Evolutionary conservation across 2,329 filamentous ascomycete species (phyloP).

Genomic region (Neospermospora avenae): DNA sequence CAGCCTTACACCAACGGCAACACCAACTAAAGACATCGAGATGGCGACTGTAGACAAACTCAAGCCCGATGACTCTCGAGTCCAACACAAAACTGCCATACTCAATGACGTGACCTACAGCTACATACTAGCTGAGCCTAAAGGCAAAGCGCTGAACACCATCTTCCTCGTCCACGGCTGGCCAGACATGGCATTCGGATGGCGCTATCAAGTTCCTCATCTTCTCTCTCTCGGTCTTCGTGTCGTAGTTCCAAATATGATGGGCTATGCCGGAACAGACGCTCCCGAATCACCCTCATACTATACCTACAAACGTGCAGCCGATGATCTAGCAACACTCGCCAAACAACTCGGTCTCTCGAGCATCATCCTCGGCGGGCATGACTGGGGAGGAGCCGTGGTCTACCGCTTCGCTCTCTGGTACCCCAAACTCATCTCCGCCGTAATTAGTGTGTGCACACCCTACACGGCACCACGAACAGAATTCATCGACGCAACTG

Average conservation of each 20-base stretch:
- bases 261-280: conserved; percentile 79
- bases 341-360: conserved; percentile 47
- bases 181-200: conserved; percentile 78
- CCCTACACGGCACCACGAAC: conserved; percentile 60
- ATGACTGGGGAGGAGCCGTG: conserved; percentile 81
- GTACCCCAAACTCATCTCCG: conserved; percentile 68
- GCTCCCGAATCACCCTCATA: conserved; percentile 58
- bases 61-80: conserved; percentile 60
- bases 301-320: conserved; percentile 70
- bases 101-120: conserved; percentile 70
- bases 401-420: conserved; percentile 73
- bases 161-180: conserved; percentile 60
- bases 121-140: conserved; percentile 55
- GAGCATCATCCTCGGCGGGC: conserved; percentile 77
- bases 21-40: conserved; percentile 37
- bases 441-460: conserved; percentile 78
- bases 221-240: conserved; percentile 69
- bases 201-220: conserved; percentile 84
- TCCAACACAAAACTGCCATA: conserved; percentile 58
- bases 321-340: conserved; percentile 73
- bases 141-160: conserved; percentile 43
- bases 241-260: conserved; percentile 79
- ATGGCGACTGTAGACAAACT: conserved; percentile 63
- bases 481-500: conserved; percentile 50
- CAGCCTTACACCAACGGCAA: conserved; percentile 3